Base-by-base conservation (phyloP, 768 basidiomycete species). In the Xerocomellus amylosporus region DNA sequence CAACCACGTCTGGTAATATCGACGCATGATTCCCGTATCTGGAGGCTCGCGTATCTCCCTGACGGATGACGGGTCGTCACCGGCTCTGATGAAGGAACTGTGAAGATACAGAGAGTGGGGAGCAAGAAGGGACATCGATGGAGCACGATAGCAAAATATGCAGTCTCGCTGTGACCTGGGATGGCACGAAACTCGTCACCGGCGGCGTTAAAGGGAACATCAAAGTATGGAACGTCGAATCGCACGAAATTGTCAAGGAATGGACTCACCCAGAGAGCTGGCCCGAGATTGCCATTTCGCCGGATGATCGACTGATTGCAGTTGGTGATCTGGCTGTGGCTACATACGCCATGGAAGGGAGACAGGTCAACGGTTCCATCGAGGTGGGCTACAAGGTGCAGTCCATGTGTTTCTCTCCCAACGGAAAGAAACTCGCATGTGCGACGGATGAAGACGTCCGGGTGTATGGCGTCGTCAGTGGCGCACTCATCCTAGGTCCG, bases 21-120 rank as follows among this genome's bases (percentile, higher is more conserved):
- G 7, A 22, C 5, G 13, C 33, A 20, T 14, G 8, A 17, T 8
- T 2, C 13, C 17, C 2, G 5, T 8, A 24, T 54, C 12, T 1
- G 13, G 8, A 19, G 5, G 26, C 30, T 56, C 1, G 53, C 20
- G 8, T 61, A 24, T 39, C 33, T 56, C 20, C 54, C 54, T 26
- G 39, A 34, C 8, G 34, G 46, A 15, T 8, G 19, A 31, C 56
- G 38, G 8, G 19, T 58, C 14, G 56, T 46, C 1, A 58, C 42
- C 2, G 43, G 55, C 24, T 56, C 42, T 5, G 3, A 8, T 19
- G 42, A 34, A 4, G 26, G 31, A 17, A 44, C 31, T 8, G 13
- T 46, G 19, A 37, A 10, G 13, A 1, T 58, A 2, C 58, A 55
- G 48, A 51, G 2, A 34, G 8, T 3, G 38, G 48, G 1, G 5